Evolutionary conservation across 352 stramenopile species (phyloP).

Genomic region (Phytophthora melonis): DNA sequence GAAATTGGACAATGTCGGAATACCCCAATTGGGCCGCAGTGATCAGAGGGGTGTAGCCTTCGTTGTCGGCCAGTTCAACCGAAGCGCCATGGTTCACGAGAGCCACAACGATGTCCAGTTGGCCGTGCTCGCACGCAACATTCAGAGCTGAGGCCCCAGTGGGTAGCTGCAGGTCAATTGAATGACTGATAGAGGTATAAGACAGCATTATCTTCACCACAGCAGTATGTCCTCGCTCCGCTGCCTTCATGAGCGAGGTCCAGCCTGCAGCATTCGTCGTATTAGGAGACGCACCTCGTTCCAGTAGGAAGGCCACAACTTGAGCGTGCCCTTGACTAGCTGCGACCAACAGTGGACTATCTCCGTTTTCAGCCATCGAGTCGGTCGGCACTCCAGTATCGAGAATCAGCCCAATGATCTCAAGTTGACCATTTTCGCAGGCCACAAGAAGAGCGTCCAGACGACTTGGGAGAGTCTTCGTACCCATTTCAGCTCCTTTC

Average conservation of each 20-base stretch:
- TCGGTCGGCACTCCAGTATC: no score
- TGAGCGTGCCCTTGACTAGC: background rate
- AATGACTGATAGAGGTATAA: background rate
- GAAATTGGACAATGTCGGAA: conserved; percentile 20
- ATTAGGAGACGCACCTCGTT: background rate
- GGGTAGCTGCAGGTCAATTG: conserved; percentile 2
- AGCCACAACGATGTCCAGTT: background rate
- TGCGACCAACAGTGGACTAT: background rate
- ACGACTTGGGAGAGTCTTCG: background rate
- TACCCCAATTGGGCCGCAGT: conserved; percentile 9
- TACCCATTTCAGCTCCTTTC: background rate
- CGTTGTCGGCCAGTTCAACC: conserved; percentile 15
- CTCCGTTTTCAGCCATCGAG: no score
- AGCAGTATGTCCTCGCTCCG: conserved; percentile 5
- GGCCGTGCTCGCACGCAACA: conserved; percentile 24
- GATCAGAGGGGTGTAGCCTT: conserved; percentile 23
- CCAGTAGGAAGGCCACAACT: background rate
- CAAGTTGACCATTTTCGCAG: background rate
- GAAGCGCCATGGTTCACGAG: conserved; percentile 11
- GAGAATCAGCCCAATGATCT: no score
- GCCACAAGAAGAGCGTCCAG: conserved; percentile 3
- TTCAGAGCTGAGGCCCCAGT: conserved; percentile 20
- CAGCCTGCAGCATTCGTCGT: background rate
- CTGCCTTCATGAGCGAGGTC: conserved; percentile 12
- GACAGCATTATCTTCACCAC: conserved; percentile 5